phyloP scores from a whole-genome alignment of 2,329 filamentous ascomycete genomes.

The Stagonosporopsis chrysanthemi region DNA sequence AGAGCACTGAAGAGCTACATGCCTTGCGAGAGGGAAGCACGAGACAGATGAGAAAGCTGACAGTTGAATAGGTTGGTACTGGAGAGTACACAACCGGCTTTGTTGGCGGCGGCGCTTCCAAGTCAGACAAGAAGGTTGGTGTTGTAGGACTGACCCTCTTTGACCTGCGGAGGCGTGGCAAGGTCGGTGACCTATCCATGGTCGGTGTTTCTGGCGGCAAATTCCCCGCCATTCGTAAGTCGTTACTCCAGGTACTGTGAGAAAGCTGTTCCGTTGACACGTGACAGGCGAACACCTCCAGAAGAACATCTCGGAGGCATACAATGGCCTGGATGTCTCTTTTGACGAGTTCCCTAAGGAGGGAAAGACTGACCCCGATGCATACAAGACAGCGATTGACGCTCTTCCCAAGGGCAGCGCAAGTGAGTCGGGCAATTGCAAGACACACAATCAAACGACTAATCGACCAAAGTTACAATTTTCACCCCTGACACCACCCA shows the following conservation, averaged over 20 bases:
- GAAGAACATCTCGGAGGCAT: constrained; percentile 85
- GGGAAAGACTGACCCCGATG: constrained; percentile 75
- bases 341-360: constrained; percentile 84
- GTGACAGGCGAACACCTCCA: constrained; percentile 77
- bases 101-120: constrained; percentile 81
- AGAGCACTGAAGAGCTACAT: neutral
- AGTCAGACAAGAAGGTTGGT: constrained; percentile 94
- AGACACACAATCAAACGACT: neutral
- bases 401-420: constrained; percentile 81
- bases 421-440: constrained; percentile 50
- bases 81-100: constrained; percentile 98
- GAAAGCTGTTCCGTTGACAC: constrained; percentile 24
- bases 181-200: constrained; percentile 87
- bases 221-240: constrained; percentile 86
- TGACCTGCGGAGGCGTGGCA: constrained; percentile 85
- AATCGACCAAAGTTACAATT: constrained; percentile 70
- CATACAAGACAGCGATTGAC: constrained; percentile 90
- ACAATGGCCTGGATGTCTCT: constrained; percentile 87
- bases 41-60: constrained; percentile 16
- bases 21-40: too few relatives aligned
- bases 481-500: constrained; percentile 96
- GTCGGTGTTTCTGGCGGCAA: constrained; percentile 88
- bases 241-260: neutral
- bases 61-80: constrained; percentile 70
- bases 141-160: constrained; percentile 91